A percentile compares a stretch with the other conserved stretches of the same genome.
phyloP scores from a whole-genome alignment of 345 rosid species.

The Heritiera littoralis region DNA sequence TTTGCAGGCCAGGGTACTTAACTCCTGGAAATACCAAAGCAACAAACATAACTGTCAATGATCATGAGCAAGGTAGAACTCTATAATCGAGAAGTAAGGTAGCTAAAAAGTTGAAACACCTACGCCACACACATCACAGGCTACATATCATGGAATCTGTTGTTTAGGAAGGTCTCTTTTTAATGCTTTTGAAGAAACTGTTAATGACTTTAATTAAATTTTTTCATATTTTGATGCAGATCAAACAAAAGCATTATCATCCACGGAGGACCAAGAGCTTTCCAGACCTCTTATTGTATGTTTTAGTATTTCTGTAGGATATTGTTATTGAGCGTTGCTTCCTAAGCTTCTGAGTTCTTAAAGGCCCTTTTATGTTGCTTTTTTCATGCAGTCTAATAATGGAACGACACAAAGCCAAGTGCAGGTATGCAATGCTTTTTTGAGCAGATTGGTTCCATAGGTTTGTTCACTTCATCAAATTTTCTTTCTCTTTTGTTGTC shows the following conservation, averaged over 20 bases:
- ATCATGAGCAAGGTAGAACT: slow-evolving; percentile 28
- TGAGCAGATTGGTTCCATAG: neutral
- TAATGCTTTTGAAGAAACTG: neutral
- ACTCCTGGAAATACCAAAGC: slow-evolving; percentile 16
- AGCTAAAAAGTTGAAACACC: neutral
- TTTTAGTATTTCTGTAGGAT: slow-evolving; percentile 6
- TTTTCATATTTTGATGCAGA: slow-evolving; percentile 28
- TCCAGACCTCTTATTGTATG: slow-evolving; percentile 43
- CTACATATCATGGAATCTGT: neutral
- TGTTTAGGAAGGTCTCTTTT: neutral
- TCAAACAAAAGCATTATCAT: slow-evolving; percentile 1
- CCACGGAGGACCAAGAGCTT: slow-evolving; percentile 32
- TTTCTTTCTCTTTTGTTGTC: neutral
- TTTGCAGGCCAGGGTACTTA: slow-evolving; percentile 30
- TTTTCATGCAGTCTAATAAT: slow-evolving; percentile 27
- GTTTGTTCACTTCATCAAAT: neutral
- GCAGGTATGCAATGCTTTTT: slow-evolving; percentile 21
- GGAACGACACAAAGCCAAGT: slow-evolving; percentile 12
- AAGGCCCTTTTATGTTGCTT: neutral
- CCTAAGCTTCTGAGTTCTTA: slow-evolving; percentile 7
- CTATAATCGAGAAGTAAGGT: neutral
- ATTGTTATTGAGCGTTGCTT: neutral
- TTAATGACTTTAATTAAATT: neutral
- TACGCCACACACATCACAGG: neutral
- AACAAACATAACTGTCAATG: slow-evolving; percentile 8